phyloP scores from a whole-genome alignment of 345 rosid species.

The Corchorus capsularis region DNA sequence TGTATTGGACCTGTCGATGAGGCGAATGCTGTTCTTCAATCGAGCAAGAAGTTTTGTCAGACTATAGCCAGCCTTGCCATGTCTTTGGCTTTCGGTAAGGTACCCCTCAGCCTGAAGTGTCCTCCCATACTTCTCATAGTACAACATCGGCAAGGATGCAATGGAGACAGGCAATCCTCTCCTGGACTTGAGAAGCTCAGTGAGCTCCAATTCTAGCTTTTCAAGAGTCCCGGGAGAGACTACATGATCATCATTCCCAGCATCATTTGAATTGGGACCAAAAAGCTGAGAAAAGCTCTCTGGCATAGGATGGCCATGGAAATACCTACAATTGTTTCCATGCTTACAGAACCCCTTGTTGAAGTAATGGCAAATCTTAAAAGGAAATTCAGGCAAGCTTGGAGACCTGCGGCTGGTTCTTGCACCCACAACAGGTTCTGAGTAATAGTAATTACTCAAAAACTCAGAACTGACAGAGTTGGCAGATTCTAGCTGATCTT shows the following conservation, averaged over 20 bases:
- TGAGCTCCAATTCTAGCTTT: slow-evolving; percentile 80
- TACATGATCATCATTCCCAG: slow-evolving; percentile 58
- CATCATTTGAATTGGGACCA: slow-evolving; percentile 39
- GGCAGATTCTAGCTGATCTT: slow-evolving; percentile 47
- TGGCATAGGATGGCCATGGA: slow-evolving; percentile 59
- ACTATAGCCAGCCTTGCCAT: slow-evolving; percentile 92
- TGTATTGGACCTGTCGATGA: slow-evolving; percentile 75
- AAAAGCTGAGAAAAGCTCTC: slow-evolving; percentile 60
- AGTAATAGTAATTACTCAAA: slow-evolving; percentile 45
- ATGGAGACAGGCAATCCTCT: slow-evolving; percentile 91
- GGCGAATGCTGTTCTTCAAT: slow-evolving; percentile 76
- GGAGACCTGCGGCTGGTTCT: slow-evolving; percentile 73
- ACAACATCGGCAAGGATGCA: slow-evolving; percentile 91
- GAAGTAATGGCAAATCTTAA: slow-evolving; percentile 89
- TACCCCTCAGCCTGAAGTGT: slow-evolving; percentile 96
- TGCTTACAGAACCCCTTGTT: slow-evolving; percentile 88
- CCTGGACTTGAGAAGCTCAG: slow-evolving; percentile 74
- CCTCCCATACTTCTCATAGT: slow-evolving; percentile 80
- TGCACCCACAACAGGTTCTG: slow-evolving; percentile 44
- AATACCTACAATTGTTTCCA: slow-evolving; percentile 80
- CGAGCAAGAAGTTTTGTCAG: slow-evolving; percentile 92
- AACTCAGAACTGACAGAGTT: slow-evolving; percentile 46
- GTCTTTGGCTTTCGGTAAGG: slow-evolving; percentile 96
- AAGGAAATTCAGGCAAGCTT: slow-evolving; percentile 78
- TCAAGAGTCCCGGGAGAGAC: slow-evolving; percentile 72